A percentile compares a stretch with the other conserved stretches of the same genome.
Conservation (phyloP, 768 basidiomycete genomes). For the Tulasnella sp. region DNA sequence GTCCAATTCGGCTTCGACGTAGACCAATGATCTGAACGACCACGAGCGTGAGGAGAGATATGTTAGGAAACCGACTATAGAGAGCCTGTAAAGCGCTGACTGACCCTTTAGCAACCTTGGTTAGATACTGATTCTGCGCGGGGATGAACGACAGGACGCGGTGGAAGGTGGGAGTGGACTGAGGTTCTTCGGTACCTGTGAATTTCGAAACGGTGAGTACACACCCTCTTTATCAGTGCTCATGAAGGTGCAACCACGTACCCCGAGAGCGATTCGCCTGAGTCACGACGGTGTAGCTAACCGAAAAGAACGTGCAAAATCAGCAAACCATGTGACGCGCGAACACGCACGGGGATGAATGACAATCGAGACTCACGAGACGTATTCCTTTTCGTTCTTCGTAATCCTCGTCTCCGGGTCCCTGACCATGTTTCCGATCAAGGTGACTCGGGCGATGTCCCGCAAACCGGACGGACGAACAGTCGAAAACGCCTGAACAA, state of each 20-base stretch:
- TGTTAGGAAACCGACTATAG: too few relatives aligned
- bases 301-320: neutral
- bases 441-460: constrained; percentile 53
- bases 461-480: neutral
- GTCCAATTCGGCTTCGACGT: constrained; percentile 70
- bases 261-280: constrained; percentile 42
- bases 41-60: neutral
- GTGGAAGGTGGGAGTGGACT: constrained; percentile 54
- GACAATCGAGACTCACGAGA: constrained; percentile 40
- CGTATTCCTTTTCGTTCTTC: constrained; percentile 66
- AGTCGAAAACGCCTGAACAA: constrained; percentile 5
- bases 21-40: constrained; percentile 43
- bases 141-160: constrained; percentile 62
- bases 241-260: neutral
- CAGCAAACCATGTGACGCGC: too few relatives aligned
- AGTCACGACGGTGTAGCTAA: constrained; percentile 70
- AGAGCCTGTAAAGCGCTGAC: neutral
- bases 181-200: constrained; percentile 47
- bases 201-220: neutral
- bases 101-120: constrained; percentile 50
- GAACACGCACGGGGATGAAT: too few relatives aligned
- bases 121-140: constrained; percentile 48
- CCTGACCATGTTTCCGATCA: constrained; percentile 60
- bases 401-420: constrained; percentile 61
- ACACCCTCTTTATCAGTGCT: constrained; percentile 27